A percentile compares a stretch with the other conserved stretches of the same genome.
These are phyloP conservation scores for Climacium dendroides DNA, from an alignment of 225 moss, liverwort and hornwort genomes.

Conservation along the genomic window DNA sequence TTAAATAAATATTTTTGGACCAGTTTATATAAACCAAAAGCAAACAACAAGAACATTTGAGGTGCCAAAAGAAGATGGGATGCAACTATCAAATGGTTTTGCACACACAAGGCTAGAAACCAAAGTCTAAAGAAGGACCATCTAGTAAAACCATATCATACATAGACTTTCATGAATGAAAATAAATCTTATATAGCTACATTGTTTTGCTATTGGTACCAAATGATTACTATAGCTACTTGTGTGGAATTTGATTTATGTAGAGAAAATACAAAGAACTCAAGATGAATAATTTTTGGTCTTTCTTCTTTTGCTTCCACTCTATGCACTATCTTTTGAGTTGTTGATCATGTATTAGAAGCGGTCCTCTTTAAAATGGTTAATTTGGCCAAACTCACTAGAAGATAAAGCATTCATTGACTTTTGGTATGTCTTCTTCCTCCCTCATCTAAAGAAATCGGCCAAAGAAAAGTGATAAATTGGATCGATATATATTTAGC, in stretches of 20 bases:
- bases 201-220: neutral
- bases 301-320: neutral
- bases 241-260: neutral
- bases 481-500: fast-evolving
- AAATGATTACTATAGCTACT: neutral
- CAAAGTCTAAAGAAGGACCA: neutral
- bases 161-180: neutral
- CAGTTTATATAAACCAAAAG: fast-evolving
- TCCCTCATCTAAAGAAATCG: neutral
- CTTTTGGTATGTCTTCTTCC: neutral
- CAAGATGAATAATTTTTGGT: neutral
- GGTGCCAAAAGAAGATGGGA: neutral
- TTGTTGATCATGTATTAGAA: neutral
- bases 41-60: neutral
- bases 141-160: neutral
- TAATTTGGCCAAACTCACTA: neutral
- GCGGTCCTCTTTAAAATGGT: fast-evolving
- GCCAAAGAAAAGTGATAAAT: neutral
- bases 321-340: neutral
- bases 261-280: neutral
- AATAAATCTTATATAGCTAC: neutral
- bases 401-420: neutral
- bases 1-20: fast-evolving
- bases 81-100: neutral
- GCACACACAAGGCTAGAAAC: neutral